Percentiles rank a stretch among this genome's conserved stretches.
Evolutionary conservation across 2,329 filamentous ascomycete species (phyloP).

Genomic region (Curvularia sp.): DNA sequence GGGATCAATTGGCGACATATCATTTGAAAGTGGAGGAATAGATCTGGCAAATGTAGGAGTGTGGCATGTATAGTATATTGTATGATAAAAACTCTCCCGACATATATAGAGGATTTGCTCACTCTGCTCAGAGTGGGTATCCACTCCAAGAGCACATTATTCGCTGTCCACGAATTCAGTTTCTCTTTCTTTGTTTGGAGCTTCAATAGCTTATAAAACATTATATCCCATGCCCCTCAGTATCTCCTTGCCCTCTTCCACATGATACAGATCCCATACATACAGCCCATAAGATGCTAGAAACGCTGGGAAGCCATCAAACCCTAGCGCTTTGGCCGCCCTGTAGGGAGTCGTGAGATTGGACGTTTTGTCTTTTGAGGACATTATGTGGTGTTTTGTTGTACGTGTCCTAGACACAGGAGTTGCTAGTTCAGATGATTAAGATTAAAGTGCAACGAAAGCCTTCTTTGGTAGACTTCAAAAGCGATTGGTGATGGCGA

Average conservation of each 20-base stretch:
- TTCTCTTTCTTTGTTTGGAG: not conserved
- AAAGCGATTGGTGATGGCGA: not conserved
- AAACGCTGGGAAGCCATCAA: conserved; percentile 24
- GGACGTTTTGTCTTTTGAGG: conserved; percentile 11
- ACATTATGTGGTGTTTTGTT: conserved; percentile 3
- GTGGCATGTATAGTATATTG: not conserved
- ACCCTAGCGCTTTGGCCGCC: conserved; percentile 27
- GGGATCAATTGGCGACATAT: conserved; percentile 66
- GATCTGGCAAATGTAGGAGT: not conserved
- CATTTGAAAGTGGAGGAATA: conserved; percentile 53
- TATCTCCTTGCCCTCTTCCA: conserved; percentile 31
- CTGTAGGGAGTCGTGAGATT: conserved; percentile 12
- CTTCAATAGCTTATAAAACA: not conserved
- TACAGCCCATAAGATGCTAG: conserved; percentile 24
- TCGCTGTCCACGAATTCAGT: not conserved
- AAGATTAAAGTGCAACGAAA: no score
- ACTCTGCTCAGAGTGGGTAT: not conserved
- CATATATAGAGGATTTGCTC: not conserved
- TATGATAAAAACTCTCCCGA: not conserved
- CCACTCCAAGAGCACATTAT: not conserved
- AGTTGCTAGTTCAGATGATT: not conserved
- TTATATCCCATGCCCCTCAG: conserved; percentile 31
- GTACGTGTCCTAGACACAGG: not conserved
- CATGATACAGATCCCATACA: conserved; percentile 20
- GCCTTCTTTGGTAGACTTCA: not conserved